phyloP scores from a whole-genome alignment of 148 eudicot species.

The Rhododendron ferrugineum region DNA sequence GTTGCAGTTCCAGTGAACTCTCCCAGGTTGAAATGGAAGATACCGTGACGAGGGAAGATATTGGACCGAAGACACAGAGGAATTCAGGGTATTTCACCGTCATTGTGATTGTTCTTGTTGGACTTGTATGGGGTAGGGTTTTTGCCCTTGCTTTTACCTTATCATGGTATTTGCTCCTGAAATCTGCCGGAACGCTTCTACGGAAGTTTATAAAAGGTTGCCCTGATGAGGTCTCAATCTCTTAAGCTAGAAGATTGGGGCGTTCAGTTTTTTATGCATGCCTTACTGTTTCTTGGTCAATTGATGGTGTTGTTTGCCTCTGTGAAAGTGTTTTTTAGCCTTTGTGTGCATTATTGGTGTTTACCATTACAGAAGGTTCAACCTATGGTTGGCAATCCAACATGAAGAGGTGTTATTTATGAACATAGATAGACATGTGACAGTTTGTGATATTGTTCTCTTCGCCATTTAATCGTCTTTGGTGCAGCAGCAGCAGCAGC shows the following conservation, averaged over 20 bases:
- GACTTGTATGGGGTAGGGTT: slow-evolving; percentile 53
- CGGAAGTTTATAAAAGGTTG: neutral
- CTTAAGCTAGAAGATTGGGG: neutral
- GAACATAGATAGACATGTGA: neutral
- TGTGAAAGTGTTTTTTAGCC: neutral
- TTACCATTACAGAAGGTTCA: slow-evolving; percentile 4
- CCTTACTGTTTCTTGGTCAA: neutral
- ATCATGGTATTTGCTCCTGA: slow-evolving; percentile 44
- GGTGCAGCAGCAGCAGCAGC: neutral
- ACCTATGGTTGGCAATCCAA: slow-evolving; percentile 5
- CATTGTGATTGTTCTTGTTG: slow-evolving; percentile 48
- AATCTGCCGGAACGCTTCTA: slow-evolving; percentile 15
- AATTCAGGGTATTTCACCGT: slow-evolving; percentile 24
- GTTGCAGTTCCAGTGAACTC: slow-evolving; percentile 5
- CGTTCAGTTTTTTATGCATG: neutral
- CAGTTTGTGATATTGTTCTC: neutral
- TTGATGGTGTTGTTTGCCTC: neutral
- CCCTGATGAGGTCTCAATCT: neutral
- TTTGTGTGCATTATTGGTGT: neutral
- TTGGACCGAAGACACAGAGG: slow-evolving; percentile 1
- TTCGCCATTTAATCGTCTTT: neutral
- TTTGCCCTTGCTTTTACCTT: slow-evolving; percentile 44
- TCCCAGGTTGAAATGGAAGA: neutral
- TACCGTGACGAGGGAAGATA: neutral
- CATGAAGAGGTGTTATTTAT: slow-evolving; percentile 1